Conservation (phyloP, 2,329 filamentous ascomycete genomes). For the Claviceps cyperi region DNA sequence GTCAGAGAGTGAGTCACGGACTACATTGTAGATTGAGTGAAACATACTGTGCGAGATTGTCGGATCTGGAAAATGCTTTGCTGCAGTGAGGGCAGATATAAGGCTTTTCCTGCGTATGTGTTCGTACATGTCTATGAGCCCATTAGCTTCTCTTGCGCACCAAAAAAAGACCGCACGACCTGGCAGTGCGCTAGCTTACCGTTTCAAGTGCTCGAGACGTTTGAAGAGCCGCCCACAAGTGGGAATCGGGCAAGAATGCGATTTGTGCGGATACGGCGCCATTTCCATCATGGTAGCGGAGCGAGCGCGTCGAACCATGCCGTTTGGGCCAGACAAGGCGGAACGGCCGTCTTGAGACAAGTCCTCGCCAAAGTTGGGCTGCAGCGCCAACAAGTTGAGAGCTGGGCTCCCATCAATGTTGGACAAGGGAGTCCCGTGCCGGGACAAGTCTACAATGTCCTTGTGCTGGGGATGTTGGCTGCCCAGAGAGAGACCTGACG, state of each 20-base stretch:
- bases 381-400: constrained; percentile 53
- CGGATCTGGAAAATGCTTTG: constrained; percentile 96
- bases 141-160: not conserved
- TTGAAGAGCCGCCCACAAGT: constrained; percentile 97
- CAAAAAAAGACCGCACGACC: not conserved
- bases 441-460: constrained; percentile 69
- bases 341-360: constrained; percentile 44
- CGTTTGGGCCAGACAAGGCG: constrained; percentile 55
- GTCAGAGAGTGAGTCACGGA: constrained; percentile 5
- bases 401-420: constrained; percentile 71
- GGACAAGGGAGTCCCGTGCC: constrained; percentile 80
- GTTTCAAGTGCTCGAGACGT: constrained; percentile 96
- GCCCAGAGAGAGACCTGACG: constrained; percentile 47
- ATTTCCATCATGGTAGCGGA: constrained; percentile 95
- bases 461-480: constrained; percentile 53
- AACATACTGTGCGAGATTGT: constrained; percentile 93
- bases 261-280: constrained; percentile 92
- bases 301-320: constrained; percentile 74
- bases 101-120: constrained; percentile 96
- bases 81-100: constrained; percentile 97
- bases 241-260: constrained; percentile 97
- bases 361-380: constrained; percentile 60
- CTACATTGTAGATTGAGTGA: constrained; percentile 10
- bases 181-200: constrained; percentile 48
- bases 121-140: constrained; percentile 83